Percentiles rank a stretch among this genome's conserved stretches.
phyloP scores from a whole-genome alignment of 805 yeast genomes.

The Saccharomycopsis sp. region DNA sequence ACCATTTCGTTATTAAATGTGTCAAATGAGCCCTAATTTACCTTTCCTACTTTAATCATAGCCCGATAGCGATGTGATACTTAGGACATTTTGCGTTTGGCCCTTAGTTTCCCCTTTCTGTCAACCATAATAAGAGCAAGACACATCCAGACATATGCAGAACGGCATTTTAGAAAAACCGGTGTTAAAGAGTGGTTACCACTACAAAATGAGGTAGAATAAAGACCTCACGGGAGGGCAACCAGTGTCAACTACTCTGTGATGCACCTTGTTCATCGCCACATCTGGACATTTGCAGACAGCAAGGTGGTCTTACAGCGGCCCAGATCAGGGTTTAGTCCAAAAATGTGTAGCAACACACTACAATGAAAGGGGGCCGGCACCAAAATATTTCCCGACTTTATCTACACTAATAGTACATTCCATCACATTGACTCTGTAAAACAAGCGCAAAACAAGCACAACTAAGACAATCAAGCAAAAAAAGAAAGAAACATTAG shows the following conservation, averaged over 20 bases:
- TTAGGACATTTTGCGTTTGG: background rate
- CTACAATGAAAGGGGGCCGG: background rate
- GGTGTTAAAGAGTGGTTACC: no score
- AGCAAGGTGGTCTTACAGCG: background rate
- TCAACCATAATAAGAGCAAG: background rate
- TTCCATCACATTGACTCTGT: background rate
- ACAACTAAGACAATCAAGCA: background rate
- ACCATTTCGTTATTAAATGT: no score
- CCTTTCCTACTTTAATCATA: background rate
- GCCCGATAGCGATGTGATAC: background rate
- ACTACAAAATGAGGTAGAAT: no score
- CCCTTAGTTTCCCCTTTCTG: background rate
- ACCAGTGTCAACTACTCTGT: no score
- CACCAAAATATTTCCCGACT: background rate
- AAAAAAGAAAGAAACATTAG: background rate
- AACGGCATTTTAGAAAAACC: no score
- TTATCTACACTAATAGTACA: no score
- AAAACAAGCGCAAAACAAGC: background rate
- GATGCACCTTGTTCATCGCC: background rate
- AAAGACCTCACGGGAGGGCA: no score
- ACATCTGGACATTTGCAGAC: background rate
- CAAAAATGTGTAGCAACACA: background rate
- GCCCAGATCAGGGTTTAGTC: background rate
- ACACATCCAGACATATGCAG: background rate
- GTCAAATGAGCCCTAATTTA: no score